Conservation (phyloP, 768 basidiomycete species). For the Psilocybe subaeruginosa region DNA sequence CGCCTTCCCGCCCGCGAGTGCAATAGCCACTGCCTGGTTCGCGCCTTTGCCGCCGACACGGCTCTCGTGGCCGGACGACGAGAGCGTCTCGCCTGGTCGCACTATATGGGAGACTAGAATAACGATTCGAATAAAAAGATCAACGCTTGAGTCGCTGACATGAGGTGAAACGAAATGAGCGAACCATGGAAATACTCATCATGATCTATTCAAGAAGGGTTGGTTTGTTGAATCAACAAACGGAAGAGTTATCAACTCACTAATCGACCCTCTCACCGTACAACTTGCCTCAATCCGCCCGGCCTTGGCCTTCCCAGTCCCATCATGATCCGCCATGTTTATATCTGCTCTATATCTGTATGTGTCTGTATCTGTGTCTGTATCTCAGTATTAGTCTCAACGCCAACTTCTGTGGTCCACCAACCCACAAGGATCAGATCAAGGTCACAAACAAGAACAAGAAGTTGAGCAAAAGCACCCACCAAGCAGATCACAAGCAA, state of each 20-base stretch:
- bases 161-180: constrained; percentile 4
- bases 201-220: constrained; percentile 38
- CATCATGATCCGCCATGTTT: too few species aligned
- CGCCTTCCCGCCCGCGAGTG: constrained; percentile 50
- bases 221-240: background rate
- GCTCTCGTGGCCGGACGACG: constrained; percentile 49
- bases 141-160: background rate
- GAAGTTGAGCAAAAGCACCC: too few species aligned
- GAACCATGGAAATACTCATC: constrained; percentile 62
- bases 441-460: too few species aligned
- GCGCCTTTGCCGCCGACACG: constrained; percentile 65
- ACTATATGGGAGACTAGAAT: constrained; percentile 51
- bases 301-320: background rate
- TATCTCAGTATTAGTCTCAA: too few species aligned
- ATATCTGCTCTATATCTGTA: too few species aligned
- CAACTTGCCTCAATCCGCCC: constrained; percentile 24
- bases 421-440: too few species aligned
- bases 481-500: too few species aligned
- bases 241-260: constrained; percentile 23
- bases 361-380: too few species aligned
- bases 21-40: constrained; percentile 64
- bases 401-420: too few species aligned
- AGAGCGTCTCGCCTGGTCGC: constrained; percentile 62
- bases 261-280: constrained; percentile 52
- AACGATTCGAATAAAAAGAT: background rate